Percentiles rank a stretch among this genome's conserved stretches.
Conservation (phyloP, 176 grass and related monocot species). For the Carex scoparia region DNA sequence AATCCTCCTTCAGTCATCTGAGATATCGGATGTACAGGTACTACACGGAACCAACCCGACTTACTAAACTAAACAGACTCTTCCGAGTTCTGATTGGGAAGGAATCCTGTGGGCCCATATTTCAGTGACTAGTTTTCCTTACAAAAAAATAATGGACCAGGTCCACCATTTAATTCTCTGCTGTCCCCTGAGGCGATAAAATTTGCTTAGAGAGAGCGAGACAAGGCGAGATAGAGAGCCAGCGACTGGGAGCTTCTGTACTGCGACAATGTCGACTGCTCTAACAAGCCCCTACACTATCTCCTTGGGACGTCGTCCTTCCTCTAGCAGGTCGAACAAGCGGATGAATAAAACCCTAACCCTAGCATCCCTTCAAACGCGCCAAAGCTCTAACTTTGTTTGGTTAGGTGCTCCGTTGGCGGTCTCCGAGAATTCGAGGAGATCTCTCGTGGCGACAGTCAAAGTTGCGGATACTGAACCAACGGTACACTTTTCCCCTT, state of each 20-base stretch:
- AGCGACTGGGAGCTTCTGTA: slow-evolving; percentile 20
- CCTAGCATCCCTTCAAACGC: not conserved
- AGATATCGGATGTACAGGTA: not conserved
- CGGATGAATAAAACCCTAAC: not conserved
- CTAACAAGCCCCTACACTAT: slow-evolving; percentile 34
- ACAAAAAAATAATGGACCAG: not conserved
- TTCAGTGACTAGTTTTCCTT: not conserved
- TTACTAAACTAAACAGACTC: not conserved
- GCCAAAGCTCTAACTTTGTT: slow-evolving; percentile 3
- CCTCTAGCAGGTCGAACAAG: slow-evolving; percentile 13
- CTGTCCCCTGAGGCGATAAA: not conserved
- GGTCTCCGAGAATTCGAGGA: slow-evolving; percentile 14
- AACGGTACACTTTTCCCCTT: slow-evolving; percentile 27
- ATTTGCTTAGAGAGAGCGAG: not conserved
- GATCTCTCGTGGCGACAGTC: slow-evolving; percentile 34
- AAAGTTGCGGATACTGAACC: slow-evolving; percentile 40
- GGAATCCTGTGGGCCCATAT: not conserved
- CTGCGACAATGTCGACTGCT: slow-evolving; percentile 42
- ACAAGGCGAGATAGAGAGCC: not conserved
- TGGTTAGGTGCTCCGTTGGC: not conserved
- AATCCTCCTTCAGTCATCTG: not conserved
- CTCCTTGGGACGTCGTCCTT: slow-evolving; percentile 13
- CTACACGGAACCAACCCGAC: not conserved
- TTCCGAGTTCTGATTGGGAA: not conserved
- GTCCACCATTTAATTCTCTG: not conserved